These are phyloP conservation scores for Calonectria montana DNA, from an alignment of 2,329 filamentous ascomycete species.

Conservation along the genomic window DNA sequence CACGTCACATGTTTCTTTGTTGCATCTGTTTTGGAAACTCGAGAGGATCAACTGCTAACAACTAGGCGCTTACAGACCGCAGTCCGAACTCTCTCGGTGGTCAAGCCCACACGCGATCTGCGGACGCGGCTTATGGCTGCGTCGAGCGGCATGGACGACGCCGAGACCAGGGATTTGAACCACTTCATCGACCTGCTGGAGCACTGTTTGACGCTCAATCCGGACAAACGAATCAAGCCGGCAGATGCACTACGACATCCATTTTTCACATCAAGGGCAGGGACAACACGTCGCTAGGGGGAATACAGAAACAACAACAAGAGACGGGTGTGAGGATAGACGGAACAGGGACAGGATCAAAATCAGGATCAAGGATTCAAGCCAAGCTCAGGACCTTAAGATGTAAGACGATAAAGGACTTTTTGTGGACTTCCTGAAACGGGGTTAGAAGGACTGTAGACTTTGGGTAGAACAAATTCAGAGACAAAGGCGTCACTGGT, in stretches of 20 bases:
- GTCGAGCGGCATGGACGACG: constrained; percentile 78
- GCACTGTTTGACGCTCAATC: constrained; percentile 88
- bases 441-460: constrained; percentile 9
- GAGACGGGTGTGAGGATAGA: constrained; percentile 19
- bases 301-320: neutral
- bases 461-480: constrained; percentile 22
- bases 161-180: constrained; percentile 81
- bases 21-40: neutral
- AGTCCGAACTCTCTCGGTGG: constrained; percentile 73
- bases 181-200: constrained; percentile 90
- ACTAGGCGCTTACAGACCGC: constrained; percentile 64
- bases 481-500: constrained; percentile 11
- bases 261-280: constrained; percentile 72
- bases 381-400: neutral
- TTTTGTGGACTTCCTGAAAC: constrained; percentile 5
- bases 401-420: neutral
- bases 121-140: constrained; percentile 82
- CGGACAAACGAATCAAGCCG: constrained; percentile 90
- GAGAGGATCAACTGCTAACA: constrained; percentile 35
- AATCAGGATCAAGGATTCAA: neutral
- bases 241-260: constrained; percentile 88
- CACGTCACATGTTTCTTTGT: constrained; percentile 2
- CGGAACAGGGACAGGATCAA: neutral
- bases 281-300: constrained; percentile 39
- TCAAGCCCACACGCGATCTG: constrained; percentile 84